A percentile compares a stretch with the other conserved stretches of the same genome.
These are phyloP conservation scores for Adenanthera pavonina DNA, from an alignment of 306 rosid species.

Conservation along the genomic window DNA sequence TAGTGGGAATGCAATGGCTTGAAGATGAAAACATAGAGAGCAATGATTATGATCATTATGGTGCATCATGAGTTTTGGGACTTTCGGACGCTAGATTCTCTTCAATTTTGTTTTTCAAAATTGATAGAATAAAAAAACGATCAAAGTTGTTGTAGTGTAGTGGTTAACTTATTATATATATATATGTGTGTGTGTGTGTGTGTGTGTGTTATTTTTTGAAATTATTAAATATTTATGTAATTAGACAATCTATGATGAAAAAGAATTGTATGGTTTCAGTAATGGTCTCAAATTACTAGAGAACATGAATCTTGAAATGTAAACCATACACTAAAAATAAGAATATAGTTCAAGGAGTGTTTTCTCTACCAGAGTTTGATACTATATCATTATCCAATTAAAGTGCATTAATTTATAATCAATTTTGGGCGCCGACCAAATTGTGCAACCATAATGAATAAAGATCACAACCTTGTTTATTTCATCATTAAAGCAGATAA, in stretches of 20 bases:
- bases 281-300: background rate
- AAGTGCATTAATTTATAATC: background rate
- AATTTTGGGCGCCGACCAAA: conserved; percentile 16
- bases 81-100: background rate
- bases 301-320: conserved; percentile 45
- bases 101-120: background rate
- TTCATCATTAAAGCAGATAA: conserved; percentile 17
- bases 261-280: background rate
- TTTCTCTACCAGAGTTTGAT: conserved; percentile 43
- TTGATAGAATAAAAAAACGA: background rate
- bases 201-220: background rate
- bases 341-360: conserved; percentile 42
- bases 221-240: background rate
- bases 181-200: no score
- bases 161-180: background rate
- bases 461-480: conserved; percentile 25
- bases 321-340: conserved; percentile 15
- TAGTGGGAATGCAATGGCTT: conserved; percentile 23
- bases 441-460: conserved; percentile 35
- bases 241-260: background rate
- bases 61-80: conserved; percentile 17
- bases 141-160: conserved; percentile 8
- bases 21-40: conserved; percentile 10
- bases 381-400: conserved; percentile 41
- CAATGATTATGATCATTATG: conserved; percentile 27